Evolutionary conservation across 2,329 filamentous ascomycete species (phyloP).

Genomic region (Gaeumannomyces sp.): DNA sequence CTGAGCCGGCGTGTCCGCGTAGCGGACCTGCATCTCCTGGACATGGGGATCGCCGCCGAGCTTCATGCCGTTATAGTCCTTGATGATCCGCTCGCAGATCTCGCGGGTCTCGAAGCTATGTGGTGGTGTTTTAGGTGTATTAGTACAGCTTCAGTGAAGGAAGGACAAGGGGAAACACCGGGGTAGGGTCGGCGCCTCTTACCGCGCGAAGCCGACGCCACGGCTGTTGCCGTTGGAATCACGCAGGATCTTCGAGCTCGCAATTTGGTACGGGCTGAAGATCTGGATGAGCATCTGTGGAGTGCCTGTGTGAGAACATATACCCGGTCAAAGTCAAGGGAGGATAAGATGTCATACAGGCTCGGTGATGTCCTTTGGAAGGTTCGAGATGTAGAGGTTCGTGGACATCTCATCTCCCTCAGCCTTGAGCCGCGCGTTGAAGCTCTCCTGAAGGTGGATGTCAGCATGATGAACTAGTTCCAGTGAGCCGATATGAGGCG

Average conservation of each 20-base stretch:
- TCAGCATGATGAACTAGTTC: background rate
- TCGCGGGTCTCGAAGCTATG: constrained; percentile 81
- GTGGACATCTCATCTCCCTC: constrained; percentile 85
- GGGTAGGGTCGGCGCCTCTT: constrained; percentile 25
- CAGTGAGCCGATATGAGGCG: background rate
- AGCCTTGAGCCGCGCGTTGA: constrained; percentile 96
- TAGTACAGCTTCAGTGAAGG: constrained; percentile 18
- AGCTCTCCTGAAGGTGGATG: constrained; percentile 66
- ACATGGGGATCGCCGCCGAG: constrained; percentile 64
- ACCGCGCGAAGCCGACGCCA: constrained; percentile 96
- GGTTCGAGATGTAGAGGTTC: constrained; percentile 96
- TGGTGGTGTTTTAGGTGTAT: too few species aligned
- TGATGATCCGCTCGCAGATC: constrained; percentile 83
- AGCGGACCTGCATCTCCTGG: constrained; percentile 86
- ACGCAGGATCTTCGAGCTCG: constrained; percentile 91
- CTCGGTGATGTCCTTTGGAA: constrained; percentile 88
- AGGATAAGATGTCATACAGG: constrained; percentile 49
- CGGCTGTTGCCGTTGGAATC: constrained; percentile 89
- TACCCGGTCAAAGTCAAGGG: constrained; percentile 7
- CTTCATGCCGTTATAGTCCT: constrained; percentile 73
- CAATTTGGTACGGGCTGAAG: constrained; percentile 73
- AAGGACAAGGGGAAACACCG: background rate
- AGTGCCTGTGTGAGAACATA: constrained; percentile 15
- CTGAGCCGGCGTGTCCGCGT: constrained; percentile 92
- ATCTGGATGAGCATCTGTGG: constrained; percentile 66